Conservation (phyloP, 2,329 filamentous ascomycete species). For the Nakataea oryzae region DNA sequence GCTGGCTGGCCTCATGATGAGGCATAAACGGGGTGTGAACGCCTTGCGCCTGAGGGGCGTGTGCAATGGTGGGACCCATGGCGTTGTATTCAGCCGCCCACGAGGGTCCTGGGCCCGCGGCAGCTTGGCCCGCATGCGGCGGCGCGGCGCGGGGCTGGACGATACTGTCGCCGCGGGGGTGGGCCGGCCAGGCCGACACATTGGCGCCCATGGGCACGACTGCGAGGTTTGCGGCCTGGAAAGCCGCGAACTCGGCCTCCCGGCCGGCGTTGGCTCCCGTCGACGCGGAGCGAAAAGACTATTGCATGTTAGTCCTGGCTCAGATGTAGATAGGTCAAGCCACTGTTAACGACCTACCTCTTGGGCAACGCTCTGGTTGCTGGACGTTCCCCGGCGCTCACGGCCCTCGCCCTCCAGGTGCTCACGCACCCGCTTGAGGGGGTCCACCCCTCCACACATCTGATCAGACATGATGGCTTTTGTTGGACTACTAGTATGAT, state of each 20-base stretch:
- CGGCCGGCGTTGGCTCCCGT: conserved; percentile 4
- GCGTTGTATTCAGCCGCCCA: conserved; percentile 9
- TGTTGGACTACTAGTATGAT: conserved; percentile 4
- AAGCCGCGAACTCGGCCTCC: conserved; percentile 8
- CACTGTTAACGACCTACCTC: not conserved
- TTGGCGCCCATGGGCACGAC: conserved; percentile 1
- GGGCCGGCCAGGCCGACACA: not conserved
- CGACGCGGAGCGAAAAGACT: conserved; percentile 9
- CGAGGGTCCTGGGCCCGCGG: not conserved
- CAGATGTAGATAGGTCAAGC: not conserved
- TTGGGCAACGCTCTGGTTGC: not conserved
- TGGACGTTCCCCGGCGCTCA: conserved; percentile 25
- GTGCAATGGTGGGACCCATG: not conserved
- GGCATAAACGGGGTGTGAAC: not conserved
- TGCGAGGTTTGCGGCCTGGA: not conserved
- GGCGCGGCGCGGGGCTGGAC: not conserved
- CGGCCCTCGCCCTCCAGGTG: conserved; percentile 59
- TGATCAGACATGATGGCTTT: conserved; percentile 29
- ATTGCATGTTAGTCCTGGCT: no score
- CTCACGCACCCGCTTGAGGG: conserved; percentile 62
- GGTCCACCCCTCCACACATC: conserved; percentile 65
- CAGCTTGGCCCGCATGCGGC: not conserved
- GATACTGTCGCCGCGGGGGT: not conserved
- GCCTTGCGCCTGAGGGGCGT: not conserved
- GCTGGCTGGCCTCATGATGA: no score